These are phyloP conservation scores for Plasmodium falciparum DNA, from an alignment of 169 alveolate genomes.

Conservation along the genomic window DNA sequence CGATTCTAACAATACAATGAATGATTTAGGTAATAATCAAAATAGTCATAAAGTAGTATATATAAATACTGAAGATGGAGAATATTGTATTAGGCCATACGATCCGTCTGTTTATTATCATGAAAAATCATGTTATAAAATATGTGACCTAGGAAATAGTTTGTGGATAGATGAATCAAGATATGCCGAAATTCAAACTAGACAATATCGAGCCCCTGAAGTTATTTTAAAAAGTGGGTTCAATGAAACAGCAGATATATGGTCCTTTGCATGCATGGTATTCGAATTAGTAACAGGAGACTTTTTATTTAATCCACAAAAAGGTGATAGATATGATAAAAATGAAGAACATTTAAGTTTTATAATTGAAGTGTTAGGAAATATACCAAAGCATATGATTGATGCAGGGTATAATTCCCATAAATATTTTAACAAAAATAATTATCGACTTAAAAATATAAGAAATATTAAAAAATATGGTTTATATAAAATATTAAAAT, in stretches of 20 bases:
- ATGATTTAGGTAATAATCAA: slow-evolving; percentile 29
- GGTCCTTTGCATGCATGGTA: slow-evolving; percentile 98
- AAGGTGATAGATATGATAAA: slow-evolving; percentile 85
- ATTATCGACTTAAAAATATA: slow-evolving; percentile 64
- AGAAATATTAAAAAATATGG: slow-evolving; percentile 85
- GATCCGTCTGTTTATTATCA: slow-evolving; percentile 82
- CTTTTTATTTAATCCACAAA: slow-evolving; percentile 97
- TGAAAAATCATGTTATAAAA: slow-evolving; percentile 89
- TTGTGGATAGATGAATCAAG: slow-evolving; percentile 98
- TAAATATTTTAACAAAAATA: slow-evolving; percentile 48
- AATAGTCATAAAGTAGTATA: slow-evolving; percentile 54
- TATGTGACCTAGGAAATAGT: slow-evolving; percentile 98
- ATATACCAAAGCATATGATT: slow-evolving; percentile 92
- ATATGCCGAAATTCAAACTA: slow-evolving; percentile 96
- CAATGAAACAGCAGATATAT: slow-evolving; percentile 96
- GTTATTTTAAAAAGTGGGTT: slow-evolving; percentile 96
- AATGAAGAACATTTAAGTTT: slow-evolving; percentile 82
- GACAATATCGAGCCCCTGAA: slow-evolving; percentile 99
- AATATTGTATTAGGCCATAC: slow-evolving; percentile 79
- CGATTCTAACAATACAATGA: neutral
- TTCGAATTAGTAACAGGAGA: slow-evolving; percentile 99
- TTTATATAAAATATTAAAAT: slow-evolving; percentile 87
- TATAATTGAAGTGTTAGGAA: slow-evolving; percentile 94
- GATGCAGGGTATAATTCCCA: slow-evolving; percentile 86
- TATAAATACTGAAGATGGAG: slow-evolving; percentile 81